Percentiles rank a stretch among this genome's conserved stretches.
phyloP scores from a whole-genome alignment of 257 asterid species.

The Solanum paucissectum region DNA sequence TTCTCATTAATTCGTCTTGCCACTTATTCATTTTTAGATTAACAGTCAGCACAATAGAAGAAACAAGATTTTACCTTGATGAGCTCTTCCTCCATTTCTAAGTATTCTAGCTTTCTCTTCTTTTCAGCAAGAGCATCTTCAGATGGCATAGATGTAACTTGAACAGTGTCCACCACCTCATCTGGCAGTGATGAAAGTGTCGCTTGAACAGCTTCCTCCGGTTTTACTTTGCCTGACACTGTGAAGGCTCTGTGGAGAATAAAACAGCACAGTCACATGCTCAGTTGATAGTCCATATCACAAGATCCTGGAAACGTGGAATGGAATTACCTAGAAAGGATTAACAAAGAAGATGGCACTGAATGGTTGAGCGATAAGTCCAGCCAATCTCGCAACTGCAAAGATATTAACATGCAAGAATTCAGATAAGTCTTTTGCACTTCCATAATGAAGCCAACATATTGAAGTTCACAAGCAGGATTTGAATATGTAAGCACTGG shows the following conservation, averaged over 20 bases:
- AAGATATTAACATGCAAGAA: background rate
- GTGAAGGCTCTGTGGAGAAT: constrained; percentile 52
- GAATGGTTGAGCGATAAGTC: constrained; percentile 85
- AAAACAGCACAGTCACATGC: background rate
- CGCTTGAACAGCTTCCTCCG: constrained; percentile 80
- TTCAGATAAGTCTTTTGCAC: background rate
- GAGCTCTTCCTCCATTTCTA: constrained; percentile 87
- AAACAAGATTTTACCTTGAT: constrained; percentile 42
- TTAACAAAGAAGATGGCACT: constrained; percentile 82
- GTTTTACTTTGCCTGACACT: constrained; percentile 67
- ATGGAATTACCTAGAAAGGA: constrained; percentile 62
- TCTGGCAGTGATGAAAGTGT: constrained; percentile 87
- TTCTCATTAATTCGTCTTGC: background rate
- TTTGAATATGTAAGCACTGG: background rate
- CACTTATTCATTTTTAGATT: background rate
- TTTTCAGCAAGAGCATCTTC: constrained; percentile 88
- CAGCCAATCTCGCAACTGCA: constrained; percentile 88
- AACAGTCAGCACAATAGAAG: background rate
- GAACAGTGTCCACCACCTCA: constrained; percentile 88
- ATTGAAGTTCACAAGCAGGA: background rate
- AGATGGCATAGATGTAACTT: constrained; percentile 66
- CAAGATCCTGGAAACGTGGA: background rate
- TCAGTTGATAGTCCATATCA: background rate
- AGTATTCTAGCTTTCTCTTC: constrained; percentile 83
- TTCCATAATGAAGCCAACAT: background rate